Conservation (phyloP, 202 grass and related monocot species). For the Elaeis oleifera region DNA sequence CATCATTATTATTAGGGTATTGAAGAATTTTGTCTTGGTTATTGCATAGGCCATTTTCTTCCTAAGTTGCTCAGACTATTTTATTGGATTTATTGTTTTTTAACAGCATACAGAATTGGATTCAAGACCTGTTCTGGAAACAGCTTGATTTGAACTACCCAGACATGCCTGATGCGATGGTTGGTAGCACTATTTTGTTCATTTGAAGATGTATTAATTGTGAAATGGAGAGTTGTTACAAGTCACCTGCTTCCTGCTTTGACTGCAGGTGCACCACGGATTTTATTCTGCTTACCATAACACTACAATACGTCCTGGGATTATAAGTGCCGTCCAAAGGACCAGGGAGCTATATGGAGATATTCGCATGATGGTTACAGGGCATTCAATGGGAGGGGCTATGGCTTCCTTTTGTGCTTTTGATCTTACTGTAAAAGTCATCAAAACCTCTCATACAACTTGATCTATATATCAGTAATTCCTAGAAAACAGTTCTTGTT, state of each 20-base stretch:
- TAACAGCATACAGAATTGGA: slow-evolving; percentile 85
- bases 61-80: not conserved
- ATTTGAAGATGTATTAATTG: not conserved
- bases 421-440: slow-evolving; percentile 80
- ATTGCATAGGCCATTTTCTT: slow-evolving; percentile 5
- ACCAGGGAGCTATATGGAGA: slow-evolving; percentile 55
- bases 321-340: slow-evolving; percentile 54
- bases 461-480: not conserved
- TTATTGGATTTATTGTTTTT: slow-evolving; percentile 19
- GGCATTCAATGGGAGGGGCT: slow-evolving; percentile 94
- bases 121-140: slow-evolving; percentile 86
- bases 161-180: slow-evolving; percentile 89
- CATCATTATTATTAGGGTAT: slow-evolving; percentile 3
- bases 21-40: not conserved
- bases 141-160: slow-evolving; percentile 95
- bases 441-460: slow-evolving; percentile 3
- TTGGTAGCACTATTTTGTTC: slow-evolving; percentile 20
- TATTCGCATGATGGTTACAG: slow-evolving; percentile 69
- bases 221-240: not conserved
- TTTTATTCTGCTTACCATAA: slow-evolving; percentile 98
- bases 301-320: slow-evolving; percentile 66
- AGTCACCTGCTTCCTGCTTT: slow-evolving; percentile 1
- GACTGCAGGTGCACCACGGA: slow-evolving; percentile 74
- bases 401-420: slow-evolving; percentile 98
- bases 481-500: too few species aligned